A percentile compares a stretch with the other conserved stretches of the same genome.
Evolutionary conservation across 2,329 filamentous ascomycete genomes (phyloP).

Genomic region (Colletotrichum ledebouriae): DNA sequence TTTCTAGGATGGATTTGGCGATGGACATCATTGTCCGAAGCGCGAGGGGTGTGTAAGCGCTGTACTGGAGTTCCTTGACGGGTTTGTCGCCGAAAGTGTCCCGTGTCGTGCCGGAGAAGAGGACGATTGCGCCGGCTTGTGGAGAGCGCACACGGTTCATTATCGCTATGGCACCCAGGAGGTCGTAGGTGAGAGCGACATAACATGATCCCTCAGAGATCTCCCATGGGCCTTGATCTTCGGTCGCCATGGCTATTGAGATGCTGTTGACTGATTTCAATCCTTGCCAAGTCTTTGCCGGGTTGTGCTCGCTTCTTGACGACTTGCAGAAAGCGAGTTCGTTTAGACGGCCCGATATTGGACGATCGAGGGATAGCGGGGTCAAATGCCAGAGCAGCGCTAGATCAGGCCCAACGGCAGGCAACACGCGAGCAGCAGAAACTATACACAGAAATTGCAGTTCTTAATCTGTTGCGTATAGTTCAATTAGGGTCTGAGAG

Average conservation of each 20-base stretch:
- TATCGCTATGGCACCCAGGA: constrained; percentile 68
- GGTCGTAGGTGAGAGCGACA: constrained; percentile 76
- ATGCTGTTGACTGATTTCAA: background rate
- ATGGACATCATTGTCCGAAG: constrained; percentile 77
- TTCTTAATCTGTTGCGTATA: too few species aligned
- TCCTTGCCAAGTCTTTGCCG: too few species aligned
- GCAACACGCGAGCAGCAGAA: too few species aligned
- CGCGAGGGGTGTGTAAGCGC: constrained; percentile 78
- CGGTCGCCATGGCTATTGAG: constrained; percentile 11
- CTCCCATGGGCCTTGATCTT: constrained; percentile 51
- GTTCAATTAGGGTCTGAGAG: too few species aligned
- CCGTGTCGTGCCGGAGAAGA: constrained; percentile 84
- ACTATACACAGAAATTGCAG: too few species aligned
- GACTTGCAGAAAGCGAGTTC: background rate
- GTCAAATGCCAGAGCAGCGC: constrained; percentile 2
- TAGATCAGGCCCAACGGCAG: background rate
- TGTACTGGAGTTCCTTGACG: constrained; percentile 83
- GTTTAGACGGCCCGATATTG: background rate
- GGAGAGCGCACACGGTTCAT: constrained; percentile 79
- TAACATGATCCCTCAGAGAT: constrained; percentile 67
- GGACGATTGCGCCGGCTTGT: constrained; percentile 80
- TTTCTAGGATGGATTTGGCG: constrained; percentile 66
- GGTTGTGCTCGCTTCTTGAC: too few species aligned
- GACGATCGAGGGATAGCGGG: constrained; percentile 10
- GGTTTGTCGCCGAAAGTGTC: constrained; percentile 79